Evolutionary conservation across 768 basidiomycete genomes (phyloP), one percentile per base, ranked within the genome.

Genomic region (Lanmaoa rubissima): DNA sequence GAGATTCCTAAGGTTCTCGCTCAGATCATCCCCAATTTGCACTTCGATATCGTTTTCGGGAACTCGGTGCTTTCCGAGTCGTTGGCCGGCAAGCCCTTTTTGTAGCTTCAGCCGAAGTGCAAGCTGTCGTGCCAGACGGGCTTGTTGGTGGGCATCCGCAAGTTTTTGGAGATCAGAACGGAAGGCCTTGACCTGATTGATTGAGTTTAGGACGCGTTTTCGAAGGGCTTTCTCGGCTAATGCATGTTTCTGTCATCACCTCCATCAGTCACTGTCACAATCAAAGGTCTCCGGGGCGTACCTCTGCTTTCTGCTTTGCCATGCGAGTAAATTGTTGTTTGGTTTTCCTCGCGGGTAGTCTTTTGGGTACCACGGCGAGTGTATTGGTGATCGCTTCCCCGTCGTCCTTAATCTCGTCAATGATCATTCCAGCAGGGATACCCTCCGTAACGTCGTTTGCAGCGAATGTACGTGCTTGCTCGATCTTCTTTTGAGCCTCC

Each of bases 1-100:
- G 65, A 98, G 74, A 40, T 78, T 85, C 54, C 94, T 78, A 64
- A 96, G 73, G 65, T 79, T 94, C 73, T 97, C 94, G 54, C 82
- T 88, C 48, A 97, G 72, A 66, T 97, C 92, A 60, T 96, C 94
- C 2, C 92, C 92, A 0, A 96, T 79, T 72, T 97, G 94, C 16
- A 98, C 94, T 44, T 87, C 90, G 5, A 94, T 79, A 35, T 79
- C 76, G 14, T 76, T 80, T 62, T 82, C 83, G 1, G 83, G 84
- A 0, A 95, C 87, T 38, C 78, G 79, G 64, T 95, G 86, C 69
- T 86, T 94, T 9, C 95, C 95, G 0, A 97, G 65, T 64, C 80
- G 83, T 69, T 83, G 80, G 0, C 94, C 94, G 0, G 78, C 83
- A 13, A 94, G 69, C 9, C 94, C 92, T 40, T 73, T 75, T 65